Base-by-base conservation (phyloP, 495 filamentous ascomycete genomes). In the Penicillium cinerascens region DNA sequence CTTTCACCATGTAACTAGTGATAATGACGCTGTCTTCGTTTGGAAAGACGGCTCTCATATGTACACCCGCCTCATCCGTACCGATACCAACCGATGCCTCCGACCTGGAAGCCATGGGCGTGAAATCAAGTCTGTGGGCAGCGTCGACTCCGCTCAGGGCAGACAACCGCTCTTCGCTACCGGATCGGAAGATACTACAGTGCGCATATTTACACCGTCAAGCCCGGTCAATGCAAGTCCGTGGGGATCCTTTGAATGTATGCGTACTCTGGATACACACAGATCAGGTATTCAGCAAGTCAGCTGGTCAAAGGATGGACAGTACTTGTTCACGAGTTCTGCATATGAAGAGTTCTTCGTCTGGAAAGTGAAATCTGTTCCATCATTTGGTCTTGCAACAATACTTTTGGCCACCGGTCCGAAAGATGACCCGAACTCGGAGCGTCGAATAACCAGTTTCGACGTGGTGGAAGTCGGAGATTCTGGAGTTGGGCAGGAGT, bases 341-440 rank as follows among this genome's bases (percentile, higher is more conserved):
- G 93, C 89, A 0, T 85, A 81, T 49, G 92, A 96, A 59, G 95
- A 97, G 60, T 86, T 97, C 53, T 92, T 82, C 49, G 80, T 92
- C 22, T 98, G 92, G 92, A 76, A 80, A 27, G 61, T 96, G 10
- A 67, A 72, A 1, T 58, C 48, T 1, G 64, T 91, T 10, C 78
- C 80, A 40, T 55, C 68, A 29, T 65, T 82, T 51, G 72, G 83
- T 51, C 42, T 86, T 38, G 76, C 84, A 26, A 81, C 86, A 3
- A 73, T 84, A 4, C 81, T 85, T 53, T 82, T 89, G 58, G 83
- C 82, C 0, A 67, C 73, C 9, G 85, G 82, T 58, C 79, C 80
- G 0, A 80, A 82, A 18, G 72, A 77, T 11, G 82, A 80, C 3
- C 71, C 76, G 0, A 76, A 81, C 7, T 79, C 80, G 3, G 93